Percentiles rank a stretch among this genome's conserved stretches.
These are phyloP conservation scores for Beta corolliflora DNA, from an alignment of 179 eudicot genomes.

Conservation along the genomic window DNA sequence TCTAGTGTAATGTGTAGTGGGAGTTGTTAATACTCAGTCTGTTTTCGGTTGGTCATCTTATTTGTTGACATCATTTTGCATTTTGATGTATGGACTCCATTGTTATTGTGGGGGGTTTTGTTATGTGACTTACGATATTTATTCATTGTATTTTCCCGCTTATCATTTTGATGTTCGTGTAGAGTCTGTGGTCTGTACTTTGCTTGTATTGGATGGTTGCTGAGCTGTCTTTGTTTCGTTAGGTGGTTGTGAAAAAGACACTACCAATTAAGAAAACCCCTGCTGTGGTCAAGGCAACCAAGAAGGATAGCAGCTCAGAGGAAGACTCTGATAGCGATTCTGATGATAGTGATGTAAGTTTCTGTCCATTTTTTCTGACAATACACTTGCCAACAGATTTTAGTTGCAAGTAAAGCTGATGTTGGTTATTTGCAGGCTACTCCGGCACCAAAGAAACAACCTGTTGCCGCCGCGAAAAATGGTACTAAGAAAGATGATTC, in stretches of 20 bases:
- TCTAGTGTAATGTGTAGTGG: no score
- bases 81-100: no score
- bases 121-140: no score
- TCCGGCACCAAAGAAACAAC: slow-evolving; percentile 21
- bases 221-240: slow-evolving; percentile 12
- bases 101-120: no score
- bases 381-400: neutral
- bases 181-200: neutral
- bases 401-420: neutral
- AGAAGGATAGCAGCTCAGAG: slow-evolving; percentile 30
- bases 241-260: slow-evolving; percentile 27
- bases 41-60: neutral
- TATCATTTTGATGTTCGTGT: neutral
- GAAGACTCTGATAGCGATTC: slow-evolving; percentile 33
- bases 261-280: slow-evolving; percentile 30
- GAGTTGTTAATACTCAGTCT: neutral
- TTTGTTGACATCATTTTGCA: neutral
- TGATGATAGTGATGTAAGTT: slow-evolving; percentile 24
- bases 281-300: slow-evolving; percentile 29
- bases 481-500: slow-evolving; percentile 22
- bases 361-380: neutral
- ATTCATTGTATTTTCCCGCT: no score
- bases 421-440: slow-evolving; percentile 7
- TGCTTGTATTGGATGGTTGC: no score
- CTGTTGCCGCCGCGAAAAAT: slow-evolving; percentile 25